phyloP scores from a whole-genome alignment of 2,329 filamentous ascomycete genomes.

The Achaetomium macrosporum region DNA sequence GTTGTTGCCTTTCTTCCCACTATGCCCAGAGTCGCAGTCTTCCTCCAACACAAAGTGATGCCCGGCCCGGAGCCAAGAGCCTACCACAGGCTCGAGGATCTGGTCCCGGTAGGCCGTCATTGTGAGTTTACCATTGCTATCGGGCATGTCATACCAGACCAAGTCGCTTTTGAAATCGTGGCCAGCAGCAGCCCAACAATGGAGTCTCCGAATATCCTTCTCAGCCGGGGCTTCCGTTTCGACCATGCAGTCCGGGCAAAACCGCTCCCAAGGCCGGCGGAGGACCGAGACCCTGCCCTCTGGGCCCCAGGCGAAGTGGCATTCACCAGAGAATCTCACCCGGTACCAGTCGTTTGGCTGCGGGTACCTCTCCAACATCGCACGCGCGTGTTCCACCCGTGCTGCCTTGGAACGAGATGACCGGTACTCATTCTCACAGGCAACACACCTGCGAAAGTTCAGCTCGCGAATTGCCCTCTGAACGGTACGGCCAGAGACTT shows the following conservation, averaged over 20 bases:
- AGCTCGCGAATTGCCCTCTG: neutral
- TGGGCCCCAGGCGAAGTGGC: neutral
- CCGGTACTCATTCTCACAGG: neutral
- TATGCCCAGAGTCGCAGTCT: neutral
- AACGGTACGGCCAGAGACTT: neutral
- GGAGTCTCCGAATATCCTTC: neutral
- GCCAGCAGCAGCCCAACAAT: slow-evolving; percentile 2
- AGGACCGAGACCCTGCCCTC: neutral
- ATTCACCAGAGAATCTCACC: neutral
- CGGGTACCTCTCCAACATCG: neutral
- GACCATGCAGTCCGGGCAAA: neutral
- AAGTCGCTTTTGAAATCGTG: neutral
- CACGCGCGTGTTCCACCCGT: neutral
- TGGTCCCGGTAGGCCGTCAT: neutral
- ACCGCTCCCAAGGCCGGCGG: neutral
- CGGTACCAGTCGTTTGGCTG: neutral
- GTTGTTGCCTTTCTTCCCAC: neutral
- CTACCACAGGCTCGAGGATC: neutral
- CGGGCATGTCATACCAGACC: neutral
- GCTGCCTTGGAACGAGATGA: neutral
- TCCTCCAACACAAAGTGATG: neutral
- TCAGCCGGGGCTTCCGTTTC: neutral
- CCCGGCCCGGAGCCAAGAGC: neutral
- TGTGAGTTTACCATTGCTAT: neutral
- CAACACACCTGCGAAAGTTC: neutral